Evolutionary conservation across 2,329 filamentous ascomycete genomes (phyloP), one percentile per base, ranked within the genome.

Genomic region (Pseudogymnoascus sp.): DNA sequence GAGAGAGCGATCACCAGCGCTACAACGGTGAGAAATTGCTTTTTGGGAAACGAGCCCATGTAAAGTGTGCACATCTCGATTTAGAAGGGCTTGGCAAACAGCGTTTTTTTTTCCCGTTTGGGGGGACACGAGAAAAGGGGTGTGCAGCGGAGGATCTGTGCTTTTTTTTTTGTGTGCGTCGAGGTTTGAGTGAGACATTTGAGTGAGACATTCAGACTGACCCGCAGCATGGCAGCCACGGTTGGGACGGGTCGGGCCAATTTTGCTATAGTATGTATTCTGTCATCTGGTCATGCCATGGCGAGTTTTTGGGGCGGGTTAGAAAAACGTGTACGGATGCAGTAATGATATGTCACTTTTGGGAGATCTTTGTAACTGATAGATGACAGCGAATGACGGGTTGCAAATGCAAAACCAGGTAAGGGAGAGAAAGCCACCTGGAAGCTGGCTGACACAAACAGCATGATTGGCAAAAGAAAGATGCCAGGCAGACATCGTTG

Each of bases 301-400:
- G 50, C 50, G 50, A 56, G 26, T 11, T 33, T 33, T 12, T 56
- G 26, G 50, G 50, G 10, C 26, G 28, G 26, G 28, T 56, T 6
- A 26, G 8, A 56, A 53, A 56, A 56, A 56, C 50, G 50, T 56
- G 50, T 56, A 28, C 26, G 14, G 26, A 56, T 56, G 26, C 50
- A 16, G 50, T 56, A 56, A 56, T 56, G 50, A 56, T 33, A 56
- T 56, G 50, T 56, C 50, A 33, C n/a, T 33, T 33, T 56, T 26
- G 50, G 50, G n/a, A 3, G 28, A 31, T 31, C 26, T 11, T 50
- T 53, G 46, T 11, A 33, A 53, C 26, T 33, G 46, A 53, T 53
- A 53, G 10, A 53, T 53, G 46, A 53, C 26, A 31, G 46, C 50
- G 26, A 33, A 56, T 56, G 50, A 19, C 28, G 50, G 28, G 8